Evolutionary conservation across 768 basidiomycete genomes (phyloP).

Genomic region (Punctularia strigosozonata): DNA sequence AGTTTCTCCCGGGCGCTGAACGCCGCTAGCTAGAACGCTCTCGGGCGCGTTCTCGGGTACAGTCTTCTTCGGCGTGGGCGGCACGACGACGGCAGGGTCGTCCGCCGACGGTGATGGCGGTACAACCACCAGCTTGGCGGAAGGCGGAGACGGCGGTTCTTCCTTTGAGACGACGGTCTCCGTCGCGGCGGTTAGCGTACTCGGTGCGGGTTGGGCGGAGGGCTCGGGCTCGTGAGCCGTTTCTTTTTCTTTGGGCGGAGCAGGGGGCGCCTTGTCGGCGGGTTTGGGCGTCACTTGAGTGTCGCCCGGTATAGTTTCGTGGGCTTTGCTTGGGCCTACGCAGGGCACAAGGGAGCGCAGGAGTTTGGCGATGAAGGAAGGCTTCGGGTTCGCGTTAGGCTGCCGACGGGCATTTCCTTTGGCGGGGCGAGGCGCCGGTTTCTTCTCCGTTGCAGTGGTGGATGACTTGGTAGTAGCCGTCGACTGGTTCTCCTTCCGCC

Average conservation of each 20-base stretch:
- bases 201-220: neutral
- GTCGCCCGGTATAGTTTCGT: conserved; percentile 23
- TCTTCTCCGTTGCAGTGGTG: conserved; percentile 13
- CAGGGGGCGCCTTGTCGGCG: conserved; percentile 5
- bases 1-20: conserved; percentile 82
- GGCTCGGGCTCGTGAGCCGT: conserved; percentile 12
- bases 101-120: conserved; percentile 11
- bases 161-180: conserved; percentile 5
- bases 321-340: conserved; percentile 38
- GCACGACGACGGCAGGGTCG: conserved; percentile 28
- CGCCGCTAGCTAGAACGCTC: conserved; percentile 83
- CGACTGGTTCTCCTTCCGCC: conserved; percentile 20
- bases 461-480: conserved; percentile 23
- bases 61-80: conserved; percentile 39
- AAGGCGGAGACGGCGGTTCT: conserved; percentile 13
- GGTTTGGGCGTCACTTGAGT: conserved; percentile 11
- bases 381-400: conserved; percentile 26
- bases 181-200: conserved; percentile 10
- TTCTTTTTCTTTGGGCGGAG: conserved; percentile 19
- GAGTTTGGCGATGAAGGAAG: conserved; percentile 48
- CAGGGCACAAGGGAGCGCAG: conserved; percentile 58
- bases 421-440: conserved; percentile 8
- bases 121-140: conserved; percentile 10
- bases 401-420: conserved; percentile 15
- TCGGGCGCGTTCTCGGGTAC: conserved; percentile 68